Evolutionary conservation across 2,329 filamentous ascomycete genomes (phyloP).

Genomic region (Phyllosticta capitalensis): DNA sequence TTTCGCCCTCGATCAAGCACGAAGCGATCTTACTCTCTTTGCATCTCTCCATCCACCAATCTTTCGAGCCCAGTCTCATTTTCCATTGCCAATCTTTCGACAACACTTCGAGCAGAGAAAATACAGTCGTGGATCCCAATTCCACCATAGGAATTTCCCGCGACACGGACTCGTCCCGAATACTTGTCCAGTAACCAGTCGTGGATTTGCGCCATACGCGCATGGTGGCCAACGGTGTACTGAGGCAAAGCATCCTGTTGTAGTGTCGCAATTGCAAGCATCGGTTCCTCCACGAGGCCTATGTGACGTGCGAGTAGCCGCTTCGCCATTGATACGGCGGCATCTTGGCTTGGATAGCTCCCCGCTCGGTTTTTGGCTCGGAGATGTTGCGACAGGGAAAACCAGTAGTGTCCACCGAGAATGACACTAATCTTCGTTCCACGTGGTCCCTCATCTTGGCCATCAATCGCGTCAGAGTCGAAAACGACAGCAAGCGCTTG

Average conservation of each 20-base stretch:
- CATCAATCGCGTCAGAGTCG: slow-evolving; percentile 57
- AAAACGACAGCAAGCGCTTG: slow-evolving; percentile 85
- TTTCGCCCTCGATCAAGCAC: too few species aligned
- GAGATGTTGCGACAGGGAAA: too few species aligned
- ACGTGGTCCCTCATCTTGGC: slow-evolving; percentile 42
- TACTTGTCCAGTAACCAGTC: slow-evolving; percentile 47
- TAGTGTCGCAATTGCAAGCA: slow-evolving; percentile 51
- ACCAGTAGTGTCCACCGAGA: slow-evolving; percentile 88
- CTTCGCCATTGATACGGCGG: slow-evolving; percentile 61
- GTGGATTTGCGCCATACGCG: slow-evolving; percentile 49
- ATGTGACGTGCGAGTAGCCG: slow-evolving; percentile 64
- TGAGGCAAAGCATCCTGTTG: slow-evolving; percentile 77
- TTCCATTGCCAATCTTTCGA: background rate
- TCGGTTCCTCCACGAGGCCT: slow-evolving; percentile 54
- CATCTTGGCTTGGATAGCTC: slow-evolving; percentile 47
- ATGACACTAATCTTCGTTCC: slow-evolving; percentile 91
- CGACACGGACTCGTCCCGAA: slow-evolving; percentile 54
- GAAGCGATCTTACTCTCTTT: too few species aligned
- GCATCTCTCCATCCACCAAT: background rate
- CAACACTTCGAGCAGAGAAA: background rate
- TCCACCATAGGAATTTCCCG: slow-evolving; percentile 38
- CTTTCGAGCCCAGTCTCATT: background rate
- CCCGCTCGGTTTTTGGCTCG: slow-evolving; percentile 15
- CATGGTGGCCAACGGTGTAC: slow-evolving; percentile 68
- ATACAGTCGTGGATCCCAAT: slow-evolving; percentile 45